These are phyloP conservation scores for Erodium trifolium DNA, from an alignment of 441 rosid species.

Conservation along the genomic window DNA sequence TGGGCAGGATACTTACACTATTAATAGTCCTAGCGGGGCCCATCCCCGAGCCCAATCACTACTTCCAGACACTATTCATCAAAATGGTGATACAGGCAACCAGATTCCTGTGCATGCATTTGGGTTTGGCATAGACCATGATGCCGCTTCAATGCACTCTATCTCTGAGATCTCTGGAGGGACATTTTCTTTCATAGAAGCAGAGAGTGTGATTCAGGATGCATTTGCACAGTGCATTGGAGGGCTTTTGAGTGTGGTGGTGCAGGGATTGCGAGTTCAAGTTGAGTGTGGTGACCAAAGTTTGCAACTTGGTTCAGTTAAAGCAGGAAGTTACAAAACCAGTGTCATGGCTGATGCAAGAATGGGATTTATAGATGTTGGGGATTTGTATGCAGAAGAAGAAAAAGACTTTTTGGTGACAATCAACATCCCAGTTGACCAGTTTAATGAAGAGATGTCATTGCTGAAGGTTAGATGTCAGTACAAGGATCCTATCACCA, in stretches of 20 bases:
- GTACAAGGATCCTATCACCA: slow-evolving; percentile 16
- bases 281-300: slow-evolving; percentile 7
- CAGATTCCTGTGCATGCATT: slow-evolving; percentile 4
- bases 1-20: slow-evolving; percentile 10
- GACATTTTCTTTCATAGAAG: background rate
- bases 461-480: slow-evolving; percentile 15
- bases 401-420: slow-evolving; percentile 5
- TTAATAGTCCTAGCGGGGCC: background rate
- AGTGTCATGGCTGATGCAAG: slow-evolving; percentile 14
- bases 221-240: slow-evolving; percentile 13
- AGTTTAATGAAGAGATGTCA: background rate
- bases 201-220: slow-evolving; percentile 11
- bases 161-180: slow-evolving; percentile 12
- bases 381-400: slow-evolving; percentile 5
- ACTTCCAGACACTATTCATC: background rate
- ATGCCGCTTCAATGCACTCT: slow-evolving; percentile 4
- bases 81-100: background rate
- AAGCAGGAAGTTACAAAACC: slow-evolving; percentile 16
- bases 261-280: slow-evolving; percentile 10
- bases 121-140: slow-evolving; percentile 11
- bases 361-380: background rate
- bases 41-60: background rate
- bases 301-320: slow-evolving; percentile 11
- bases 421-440: background rate
- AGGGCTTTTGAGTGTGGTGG: background rate